A percentile compares a stretch with the other conserved stretches of the same genome.
Conservation (phyloP, 495 filamentous ascomycete genomes). For the Tetracladium marchalianum region DNA sequence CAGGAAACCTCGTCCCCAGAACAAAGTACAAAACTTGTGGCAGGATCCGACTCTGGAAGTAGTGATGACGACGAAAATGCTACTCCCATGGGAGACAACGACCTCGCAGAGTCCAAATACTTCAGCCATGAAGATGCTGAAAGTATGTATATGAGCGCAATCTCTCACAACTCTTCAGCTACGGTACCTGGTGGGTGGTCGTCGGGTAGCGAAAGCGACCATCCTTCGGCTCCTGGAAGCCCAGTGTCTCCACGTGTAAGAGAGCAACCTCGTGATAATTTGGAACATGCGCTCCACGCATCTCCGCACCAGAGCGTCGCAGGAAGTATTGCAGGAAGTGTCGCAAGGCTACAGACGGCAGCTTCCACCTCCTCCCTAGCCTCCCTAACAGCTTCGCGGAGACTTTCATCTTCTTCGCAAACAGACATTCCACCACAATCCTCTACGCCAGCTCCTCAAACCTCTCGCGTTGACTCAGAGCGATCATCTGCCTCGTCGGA, state of each 20-base stretch:
- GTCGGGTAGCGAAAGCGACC: slow-evolving; percentile 9
- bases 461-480: slow-evolving; percentile 17
- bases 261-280: slow-evolving; percentile 8
- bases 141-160: slow-evolving; percentile 83
- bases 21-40: no score
- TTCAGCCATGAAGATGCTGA: slow-evolving; percentile 89
- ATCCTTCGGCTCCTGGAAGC: neutral
- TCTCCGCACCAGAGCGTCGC: neutral
- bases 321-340: no score
- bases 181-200: slow-evolving; percentile 20
- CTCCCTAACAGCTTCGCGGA: neutral
- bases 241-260: neutral
- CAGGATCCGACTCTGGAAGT: neutral
- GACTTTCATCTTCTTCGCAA: neutral
- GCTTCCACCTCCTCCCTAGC: neutral
- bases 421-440: neutral
- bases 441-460: slow-evolving; percentile 13
- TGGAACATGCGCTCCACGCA: slow-evolving; percentile 11
- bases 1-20: no score
- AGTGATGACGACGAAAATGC: slow-evolving; percentile 8
- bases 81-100: slow-evolving; percentile 10
- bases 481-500: slow-evolving; percentile 14
- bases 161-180: slow-evolving; percentile 26
- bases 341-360: no score
- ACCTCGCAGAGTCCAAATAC: slow-evolving; percentile 59